Conservation (phyloP, 345 rosid genomes). For the Eucalyptus sp. region DNA sequence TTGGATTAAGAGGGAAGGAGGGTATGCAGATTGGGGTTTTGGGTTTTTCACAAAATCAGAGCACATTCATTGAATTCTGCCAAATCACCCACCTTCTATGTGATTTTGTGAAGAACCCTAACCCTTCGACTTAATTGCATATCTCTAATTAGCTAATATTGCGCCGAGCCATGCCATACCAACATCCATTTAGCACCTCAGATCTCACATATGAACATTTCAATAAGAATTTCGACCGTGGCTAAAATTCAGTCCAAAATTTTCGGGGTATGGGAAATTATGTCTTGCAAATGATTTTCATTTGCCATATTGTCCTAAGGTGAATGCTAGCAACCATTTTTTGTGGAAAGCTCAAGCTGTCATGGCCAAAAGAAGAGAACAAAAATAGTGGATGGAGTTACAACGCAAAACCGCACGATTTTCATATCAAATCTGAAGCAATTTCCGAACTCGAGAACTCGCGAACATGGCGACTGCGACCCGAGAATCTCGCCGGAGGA, state of each 20-base stretch:
- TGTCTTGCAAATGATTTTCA: neutral
- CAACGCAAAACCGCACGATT: neutral
- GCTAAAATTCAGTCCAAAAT: neutral
- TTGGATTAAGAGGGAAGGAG: neutral
- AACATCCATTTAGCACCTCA: no score
- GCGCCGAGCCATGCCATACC: neutral
- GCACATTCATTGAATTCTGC: neutral
- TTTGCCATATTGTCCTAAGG: neutral
- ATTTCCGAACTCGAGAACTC: neutral
- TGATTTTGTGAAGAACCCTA: no score
- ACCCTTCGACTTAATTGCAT: no score
- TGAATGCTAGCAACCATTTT: neutral
- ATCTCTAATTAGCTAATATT: no score
- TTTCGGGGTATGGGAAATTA: neutral
- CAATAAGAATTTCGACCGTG: neutral
- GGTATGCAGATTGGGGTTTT: neutral
- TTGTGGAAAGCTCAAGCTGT: neutral
- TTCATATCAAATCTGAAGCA: neutral
- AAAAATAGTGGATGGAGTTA: neutral
- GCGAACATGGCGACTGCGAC: constrained; percentile 17
- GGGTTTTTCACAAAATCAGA: neutral
- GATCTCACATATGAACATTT: neutral
- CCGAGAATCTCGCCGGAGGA: constrained; percentile 77
- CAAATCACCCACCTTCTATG: neutral
- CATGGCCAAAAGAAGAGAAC: neutral